Evolutionary conservation across 106 monocot species (phyloP), one percentile per base, ranked within the genome.

Genomic region (Dendrobium nobile): DNA sequence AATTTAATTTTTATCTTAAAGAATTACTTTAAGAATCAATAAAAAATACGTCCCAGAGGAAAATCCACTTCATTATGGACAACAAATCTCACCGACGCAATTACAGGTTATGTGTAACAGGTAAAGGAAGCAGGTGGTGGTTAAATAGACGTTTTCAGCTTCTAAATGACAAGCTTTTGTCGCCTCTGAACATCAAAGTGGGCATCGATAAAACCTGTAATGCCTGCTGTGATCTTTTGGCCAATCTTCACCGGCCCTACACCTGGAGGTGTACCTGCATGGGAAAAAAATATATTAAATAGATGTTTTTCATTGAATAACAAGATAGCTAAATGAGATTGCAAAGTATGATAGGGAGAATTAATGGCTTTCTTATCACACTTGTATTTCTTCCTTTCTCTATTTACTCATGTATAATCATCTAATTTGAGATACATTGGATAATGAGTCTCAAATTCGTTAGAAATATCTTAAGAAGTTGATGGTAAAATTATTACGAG

Each of bases 181-280:
- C 98, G 91, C 84, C 84, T 95, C 74, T 88, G 81, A 81, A 95
- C 87, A 80, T 95, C 91, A 26, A 92, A 98, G 45, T 89, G 87
- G 80, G 92, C 89, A 79, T 98, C 98, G 3, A 91, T 86, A 16
- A 95, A 80, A 73, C 91, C 98, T n/a, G 91, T 88, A 79, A 98
- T 95, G 24, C 98, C 98, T 41, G 98, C 98, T 27, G 89, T 84
- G 27, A 98, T 91, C 84, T 88, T 94, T 67, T 98, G 92, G 0
- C 95, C 92, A 5, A 85, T 79, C 59, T 56, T 90, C 24, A 94
- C 98, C 16, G 98, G 94, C 17, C 98, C 94, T 67, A 92, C 94
- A 27, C 98, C 98, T 75, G 87, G 67, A 24, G 98, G 98, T 64
- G 98, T 98, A 85, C 97, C 97, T 97, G 85, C 78, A 85, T 73